Base-by-base conservation (phyloP, 192 early-diverging fungal genomes). In the Funneliformis geosporum region DNA sequence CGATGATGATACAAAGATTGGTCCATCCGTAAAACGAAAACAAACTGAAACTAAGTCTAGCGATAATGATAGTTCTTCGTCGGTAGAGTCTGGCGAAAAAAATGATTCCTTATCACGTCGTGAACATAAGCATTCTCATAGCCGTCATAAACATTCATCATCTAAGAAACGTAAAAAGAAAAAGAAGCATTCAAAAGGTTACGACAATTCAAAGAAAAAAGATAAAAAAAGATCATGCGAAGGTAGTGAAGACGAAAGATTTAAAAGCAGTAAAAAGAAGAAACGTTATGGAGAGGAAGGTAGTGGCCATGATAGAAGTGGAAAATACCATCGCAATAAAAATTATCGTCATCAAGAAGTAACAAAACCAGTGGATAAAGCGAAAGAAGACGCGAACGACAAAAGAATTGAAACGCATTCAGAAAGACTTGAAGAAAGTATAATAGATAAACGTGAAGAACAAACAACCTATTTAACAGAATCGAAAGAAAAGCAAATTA, bases 101-200 rank as follows among this genome's bases (percentile, higher is more conserved):
- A 33, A 33, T 33, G 33, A 33, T 33, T 50, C 47, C 5, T 50
- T 50, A 50, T 50, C 16, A 50, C 47, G 47, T 50, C 47, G 16
- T 50, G 47, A 50, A 8, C 47, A 50, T 18, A 50, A 50, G 18
- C 5, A 50, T 50, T 50, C 50, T 21, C 50, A 42, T 11, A 73
- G 50, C 33, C n/a, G 28, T 55, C 42, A 60, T 33, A 33, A 33
- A 46, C 44, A 46, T 73, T 33, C 40, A n/a, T 42, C 68, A 43
- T 21, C 27, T 10, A 55, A 75, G n/a, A 40, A 75, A 75, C 55
- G n/a, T 59, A 73, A 69, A 46, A 61, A 62, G 59, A 75, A 75
- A 61, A 61, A 75, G 59, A 60, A 62, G 39, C 38, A 55, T 12
- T 60, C 47, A 9, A 23, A 73, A 23, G 16, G 14, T 73, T 66